Evolutionary conservation across 2,329 filamentous ascomycete species (phyloP), one percentile per base, ranked within the genome.

Genomic region (Pyrenophora teres): DNA sequence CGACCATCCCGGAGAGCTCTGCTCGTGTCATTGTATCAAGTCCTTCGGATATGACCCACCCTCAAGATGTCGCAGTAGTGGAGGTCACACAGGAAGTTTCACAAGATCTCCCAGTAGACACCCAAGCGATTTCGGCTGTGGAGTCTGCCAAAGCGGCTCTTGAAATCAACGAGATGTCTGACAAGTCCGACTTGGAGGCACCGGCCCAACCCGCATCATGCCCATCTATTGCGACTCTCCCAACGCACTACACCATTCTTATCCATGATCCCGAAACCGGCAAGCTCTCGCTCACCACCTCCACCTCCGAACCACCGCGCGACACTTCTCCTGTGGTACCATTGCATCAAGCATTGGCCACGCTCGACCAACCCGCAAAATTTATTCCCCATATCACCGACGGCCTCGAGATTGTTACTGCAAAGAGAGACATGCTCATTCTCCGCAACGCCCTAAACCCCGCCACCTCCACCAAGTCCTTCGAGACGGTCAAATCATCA

Each of bases 321-420:
- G 59, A 57, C 42, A 48, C 48, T 7, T 50, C 58, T 5, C 52
- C 59, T 5, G 8, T 53, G 18, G 53, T 74, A 8, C 62, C 67
- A 21, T 43, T 72, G 4, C 62, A 67, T 18, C 54, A 61, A 46
- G 69, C 71, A 3, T 56, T 74, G 18, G 50, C 60, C 3, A 54
- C 50, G 1, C 65, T 74, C 23, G 57, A 63, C 10, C 40, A 54
- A 5, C 70, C 69, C 0, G 56, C 60, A 8, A 68, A 64, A 35
- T 72, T 72, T 40, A 46, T 73, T 6, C 68, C 69, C 1, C 55
- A 70, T 40, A 63, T 74, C 2, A 59, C 62, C 0, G 23, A 54
- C 0, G 56, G 56, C 15, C 63, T 65, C 18, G 68, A 72, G 37
- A 56, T 72, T 10, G 51, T 71, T 18, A 62, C 48, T n/a, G 62